Base-by-base conservation (phyloP, 164 flowering plant species). In the Akebia trifoliata region DNA sequence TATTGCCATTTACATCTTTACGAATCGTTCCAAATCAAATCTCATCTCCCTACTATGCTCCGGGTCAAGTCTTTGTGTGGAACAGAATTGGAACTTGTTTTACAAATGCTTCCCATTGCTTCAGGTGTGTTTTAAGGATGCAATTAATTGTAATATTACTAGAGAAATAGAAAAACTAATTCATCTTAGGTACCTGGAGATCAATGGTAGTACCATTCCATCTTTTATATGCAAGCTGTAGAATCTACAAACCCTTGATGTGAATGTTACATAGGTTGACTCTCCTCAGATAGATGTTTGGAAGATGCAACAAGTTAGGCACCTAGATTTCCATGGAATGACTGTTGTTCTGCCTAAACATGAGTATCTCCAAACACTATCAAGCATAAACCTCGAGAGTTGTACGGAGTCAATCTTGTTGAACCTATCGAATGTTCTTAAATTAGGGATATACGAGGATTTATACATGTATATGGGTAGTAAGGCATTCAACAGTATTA, bases 151-250 rank as follows among this genome's bases (percentile, higher is more conserved):
- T 3, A 8, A 36, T 4, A 1, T 20, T 39, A 47, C 66, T 0
- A 17, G 14, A 0, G 56, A 56, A 49, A 34, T 74, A 2, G 73
- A 69, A 7, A 39, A 46, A 0, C 60, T 74, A 1, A 12, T 65
- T 22, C 68, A 64, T 24, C 59, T 77, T 47, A 62, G 63, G 61
- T 72, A 64, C 55, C 32, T 72, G 5, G 31, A 34, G 29, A 35
- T 15, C 22, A 34, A 10, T 0, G 4, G 0, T 1, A 40, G 1
- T 5, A 18, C 0, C 1, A 17, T 74, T 3, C 77, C 75, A 29
- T 7, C 57, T 0, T 62, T 57, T 26, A 8, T 78, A 4, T 47
- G 69, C 6, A 43, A 65, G 2, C 39, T 74, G 21, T 14, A 9
- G 21, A 47, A 21, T 32, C 26, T 76, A 32, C 68, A 54, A 5